Percentiles rank a stretch among this genome's conserved stretches.
These are phyloP conservation scores for Gossypium sturtianum DNA, from an alignment of 345 rosid genomes.

Conservation along the genomic window DNA sequence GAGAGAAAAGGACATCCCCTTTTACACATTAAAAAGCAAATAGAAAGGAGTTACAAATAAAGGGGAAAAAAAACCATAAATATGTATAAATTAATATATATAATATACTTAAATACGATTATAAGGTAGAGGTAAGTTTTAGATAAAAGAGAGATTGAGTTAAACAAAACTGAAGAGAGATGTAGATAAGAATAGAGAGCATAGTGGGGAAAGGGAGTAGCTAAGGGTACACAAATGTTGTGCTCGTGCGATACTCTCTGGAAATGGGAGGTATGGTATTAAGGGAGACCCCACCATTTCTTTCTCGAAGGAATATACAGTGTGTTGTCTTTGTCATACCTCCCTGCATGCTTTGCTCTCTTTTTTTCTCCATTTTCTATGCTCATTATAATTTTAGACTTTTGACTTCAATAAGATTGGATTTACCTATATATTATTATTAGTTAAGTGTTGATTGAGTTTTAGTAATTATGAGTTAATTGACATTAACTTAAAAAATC, in stretches of 20 bases:
- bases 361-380: conserved; percentile 29
- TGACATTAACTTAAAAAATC: no score
- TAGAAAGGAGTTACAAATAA: conserved; percentile 12
- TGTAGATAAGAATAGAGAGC: neutral
- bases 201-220: conserved; percentile 18
- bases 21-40: conserved; percentile 17
- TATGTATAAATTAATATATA: neutral
- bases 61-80: neutral
- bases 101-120: no score
- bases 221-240: conserved; percentile 20
- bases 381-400: neutral
- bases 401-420: no score
- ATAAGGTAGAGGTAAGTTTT: no score
- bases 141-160: no score
- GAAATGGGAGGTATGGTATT: neutral
- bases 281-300: conserved; percentile 31
- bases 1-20: neutral
- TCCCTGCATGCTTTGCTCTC: conserved; percentile 47
- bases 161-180: neutral
- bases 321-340: conserved; percentile 48
- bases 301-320: conserved; percentile 70
- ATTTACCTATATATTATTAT: no score
- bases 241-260: neutral
- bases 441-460: no score
- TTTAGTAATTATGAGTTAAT: no score